phyloP scores from a whole-genome alignment of 306 rosid species.

The Echinosophora koreensis region DNA sequence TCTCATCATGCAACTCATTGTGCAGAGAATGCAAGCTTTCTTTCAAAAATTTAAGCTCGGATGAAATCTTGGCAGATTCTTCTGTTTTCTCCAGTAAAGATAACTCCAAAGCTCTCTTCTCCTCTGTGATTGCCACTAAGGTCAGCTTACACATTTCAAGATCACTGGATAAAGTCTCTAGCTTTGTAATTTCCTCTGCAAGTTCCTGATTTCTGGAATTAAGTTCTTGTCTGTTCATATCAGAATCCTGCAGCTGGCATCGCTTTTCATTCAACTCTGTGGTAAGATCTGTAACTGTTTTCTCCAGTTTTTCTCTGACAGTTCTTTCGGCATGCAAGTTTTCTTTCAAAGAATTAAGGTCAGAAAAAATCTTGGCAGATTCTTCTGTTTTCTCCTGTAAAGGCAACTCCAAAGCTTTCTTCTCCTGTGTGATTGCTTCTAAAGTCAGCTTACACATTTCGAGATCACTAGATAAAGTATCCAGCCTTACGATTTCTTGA shows the following conservation, averaged over 20 bases:
- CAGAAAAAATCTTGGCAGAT: conserved; percentile 62
- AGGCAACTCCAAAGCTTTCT: conserved; percentile 62
- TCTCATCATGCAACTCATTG: conserved; percentile 64
- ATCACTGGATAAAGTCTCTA: conserved; percentile 60
- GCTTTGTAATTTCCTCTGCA: conserved; percentile 55
- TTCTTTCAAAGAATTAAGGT: conserved; percentile 61
- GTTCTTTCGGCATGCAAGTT: conserved; percentile 60
- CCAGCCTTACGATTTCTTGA: conserved; percentile 59
- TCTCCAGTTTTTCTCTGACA: conserved; percentile 63
- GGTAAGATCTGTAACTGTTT: conserved; percentile 66
- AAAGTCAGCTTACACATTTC: conserved; percentile 60
- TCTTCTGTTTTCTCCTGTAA: conserved; percentile 67
- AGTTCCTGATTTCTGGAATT: conserved; percentile 58
- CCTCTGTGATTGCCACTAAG: conserved; percentile 45
- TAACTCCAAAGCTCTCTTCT: conserved; percentile 65
- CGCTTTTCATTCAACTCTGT: conserved; percentile 68
- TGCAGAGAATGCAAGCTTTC: conserved; percentile 57
- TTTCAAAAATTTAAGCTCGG: conserved; percentile 63
- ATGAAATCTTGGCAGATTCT: conserved; percentile 66
- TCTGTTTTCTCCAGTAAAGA: conserved; percentile 63
- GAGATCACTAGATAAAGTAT: conserved; percentile 60
- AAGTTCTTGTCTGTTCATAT: conserved; percentile 68
- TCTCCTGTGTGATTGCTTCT: conserved; percentile 53
- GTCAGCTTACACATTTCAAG: conserved; percentile 64
- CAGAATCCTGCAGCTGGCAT: conserved; percentile 64